These are phyloP conservation scores for Ambrosiella cleistominuta DNA, from an alignment of 2,329 filamentous ascomycete genomes.

Conservation along the genomic window DNA sequence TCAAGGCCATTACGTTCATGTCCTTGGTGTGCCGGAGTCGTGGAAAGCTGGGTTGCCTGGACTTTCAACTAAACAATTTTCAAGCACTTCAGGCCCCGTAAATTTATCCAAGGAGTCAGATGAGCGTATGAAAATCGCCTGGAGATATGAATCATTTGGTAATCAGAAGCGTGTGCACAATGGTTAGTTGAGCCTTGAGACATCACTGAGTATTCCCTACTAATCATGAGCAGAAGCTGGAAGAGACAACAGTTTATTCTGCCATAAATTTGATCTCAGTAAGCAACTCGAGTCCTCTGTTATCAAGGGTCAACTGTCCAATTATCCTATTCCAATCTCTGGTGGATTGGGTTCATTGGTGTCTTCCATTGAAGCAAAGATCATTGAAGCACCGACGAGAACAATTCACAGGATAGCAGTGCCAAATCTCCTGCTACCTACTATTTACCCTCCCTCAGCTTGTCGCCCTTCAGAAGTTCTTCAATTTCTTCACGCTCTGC, in stretches of 20 bases:
- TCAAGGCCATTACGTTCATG: conserved; percentile 76
- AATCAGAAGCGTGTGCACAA: conserved; percentile 29
- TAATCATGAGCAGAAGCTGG: neutral
- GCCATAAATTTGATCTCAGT: conserved; percentile 55
- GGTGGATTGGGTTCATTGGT: conserved; percentile 35
- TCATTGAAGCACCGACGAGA: conserved; percentile 38
- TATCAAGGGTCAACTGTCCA: conserved; percentile 32
- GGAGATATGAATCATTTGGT: conserved; percentile 79
- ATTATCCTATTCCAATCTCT: conserved; percentile 16
- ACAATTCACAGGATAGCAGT: conserved; percentile 66
- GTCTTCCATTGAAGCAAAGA: conserved; percentile 32
- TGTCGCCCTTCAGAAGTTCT: conserved; percentile 57
- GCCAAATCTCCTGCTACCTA: conserved; percentile 75
- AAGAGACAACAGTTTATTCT: conserved; percentile 32
- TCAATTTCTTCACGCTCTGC: conserved; percentile 63
- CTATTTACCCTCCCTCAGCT: conserved; percentile 53
- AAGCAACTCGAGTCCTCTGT: conserved; percentile 38
- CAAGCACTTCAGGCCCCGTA: neutral
- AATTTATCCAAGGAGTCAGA: neutral
- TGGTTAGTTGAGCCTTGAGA: neutral
- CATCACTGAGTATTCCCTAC: neutral
- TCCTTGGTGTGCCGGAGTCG: conserved; percentile 59
- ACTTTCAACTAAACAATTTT: conserved; percentile 23
- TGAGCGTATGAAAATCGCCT: conserved; percentile 92
- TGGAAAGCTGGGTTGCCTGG: conserved; percentile 80